Conservation (phyloP, 331 rosid genomes). For the Spiraea crenata region DNA sequence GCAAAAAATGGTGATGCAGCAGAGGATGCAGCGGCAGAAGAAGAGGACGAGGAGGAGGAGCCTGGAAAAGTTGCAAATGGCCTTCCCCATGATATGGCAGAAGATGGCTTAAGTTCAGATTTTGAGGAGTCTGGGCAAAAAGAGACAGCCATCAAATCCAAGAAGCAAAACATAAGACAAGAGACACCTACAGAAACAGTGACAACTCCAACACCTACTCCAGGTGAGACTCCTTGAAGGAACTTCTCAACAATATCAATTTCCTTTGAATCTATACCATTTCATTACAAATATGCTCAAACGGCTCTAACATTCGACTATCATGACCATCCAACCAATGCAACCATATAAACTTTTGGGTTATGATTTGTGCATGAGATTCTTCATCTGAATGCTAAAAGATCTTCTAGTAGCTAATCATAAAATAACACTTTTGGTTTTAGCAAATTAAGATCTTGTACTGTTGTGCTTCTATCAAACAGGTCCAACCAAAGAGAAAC, state of each 20-base stretch:
- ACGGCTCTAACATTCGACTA: neutral
- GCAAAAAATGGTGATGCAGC: constrained; percentile 4
- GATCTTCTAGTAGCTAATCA: neutral
- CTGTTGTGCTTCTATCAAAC: constrained; percentile 2
- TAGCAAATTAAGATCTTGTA: neutral
- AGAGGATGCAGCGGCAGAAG: constrained; percentile 23
- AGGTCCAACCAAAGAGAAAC: constrained; percentile 20
- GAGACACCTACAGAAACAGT: neutral
- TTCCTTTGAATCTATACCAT: neutral
- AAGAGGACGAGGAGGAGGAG: constrained; percentile 15
- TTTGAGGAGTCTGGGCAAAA: constrained; percentile 15
- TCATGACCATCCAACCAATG: neutral
- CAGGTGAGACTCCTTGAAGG: constrained; percentile 1
- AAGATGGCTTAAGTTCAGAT: constrained; percentile 10
- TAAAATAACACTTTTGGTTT: neutral
- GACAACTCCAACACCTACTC: constrained; percentile 14
- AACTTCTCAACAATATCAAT: neutral
- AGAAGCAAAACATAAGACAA: neutral
- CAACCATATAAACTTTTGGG: neutral
- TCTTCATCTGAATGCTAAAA: neutral
- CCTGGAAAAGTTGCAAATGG: neutral
- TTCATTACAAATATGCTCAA: neutral
- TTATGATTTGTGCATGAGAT: neutral
- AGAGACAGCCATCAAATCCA: neutral
- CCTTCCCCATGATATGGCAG: neutral